These are phyloP conservation scores for Cochlearia excelsa DNA, from an alignment of 345 rosid species.

Conservation along the genomic window DNA sequence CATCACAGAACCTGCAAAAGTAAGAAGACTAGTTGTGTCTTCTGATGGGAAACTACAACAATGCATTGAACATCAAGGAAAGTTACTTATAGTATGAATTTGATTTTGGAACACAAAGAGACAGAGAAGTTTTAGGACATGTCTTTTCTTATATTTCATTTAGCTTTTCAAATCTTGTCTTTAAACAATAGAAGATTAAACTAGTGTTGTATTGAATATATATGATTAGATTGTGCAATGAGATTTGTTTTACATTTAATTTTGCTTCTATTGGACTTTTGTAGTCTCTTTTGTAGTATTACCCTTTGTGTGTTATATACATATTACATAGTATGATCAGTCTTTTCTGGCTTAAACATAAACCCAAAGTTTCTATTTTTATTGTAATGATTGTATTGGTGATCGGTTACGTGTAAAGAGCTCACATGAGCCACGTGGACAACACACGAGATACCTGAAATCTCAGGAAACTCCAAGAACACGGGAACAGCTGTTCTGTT, in stretches of 20 bases:
- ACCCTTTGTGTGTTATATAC: neutral
- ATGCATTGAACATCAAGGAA: constrained; percentile 38
- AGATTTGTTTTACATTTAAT: neutral
- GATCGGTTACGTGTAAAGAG: constrained; percentile 8
- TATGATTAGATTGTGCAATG: neutral
- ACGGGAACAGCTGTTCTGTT: constrained; percentile 23
- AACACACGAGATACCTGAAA: constrained; percentile 33
- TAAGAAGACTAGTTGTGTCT: constrained; percentile 33
- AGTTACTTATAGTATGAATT: constrained; percentile 28
- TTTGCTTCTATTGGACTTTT: constrained; percentile 1
- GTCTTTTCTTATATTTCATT: neutral
- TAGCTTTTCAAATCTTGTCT: neutral
- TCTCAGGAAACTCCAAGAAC: constrained; percentile 8
- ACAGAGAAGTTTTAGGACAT: neutral
- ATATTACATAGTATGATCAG: neutral
- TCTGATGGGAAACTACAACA: constrained; percentile 37
- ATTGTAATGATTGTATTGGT: neutral
- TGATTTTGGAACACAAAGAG: neutral
- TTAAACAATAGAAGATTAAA: neutral
- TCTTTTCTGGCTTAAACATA: neutral
- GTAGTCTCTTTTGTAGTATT: neutral
- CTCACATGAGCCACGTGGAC: constrained; percentile 23
- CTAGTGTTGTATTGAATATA: neutral
- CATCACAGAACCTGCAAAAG: constrained; percentile 30
- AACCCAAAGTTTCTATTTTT: constrained; percentile 4